These are phyloP conservation scores for Pythium rhizo-oryzae DNA, from an alignment of 352 stramenopile species.

Conservation along the genomic window DNA sequence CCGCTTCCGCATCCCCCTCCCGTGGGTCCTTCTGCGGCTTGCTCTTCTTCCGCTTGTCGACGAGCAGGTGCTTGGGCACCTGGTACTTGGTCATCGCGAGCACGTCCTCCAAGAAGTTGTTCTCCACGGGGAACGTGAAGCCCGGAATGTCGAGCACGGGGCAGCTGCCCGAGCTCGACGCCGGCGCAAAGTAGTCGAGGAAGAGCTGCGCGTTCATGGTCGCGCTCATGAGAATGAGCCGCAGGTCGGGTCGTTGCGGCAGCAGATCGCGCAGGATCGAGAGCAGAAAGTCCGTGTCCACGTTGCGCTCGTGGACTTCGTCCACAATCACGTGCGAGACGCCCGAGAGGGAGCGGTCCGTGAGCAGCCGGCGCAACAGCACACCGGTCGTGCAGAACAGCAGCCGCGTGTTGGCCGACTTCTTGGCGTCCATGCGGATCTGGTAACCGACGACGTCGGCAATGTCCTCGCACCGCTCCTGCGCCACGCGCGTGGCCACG, in stretches of 20 bases:
- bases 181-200: conserved; percentile 69
- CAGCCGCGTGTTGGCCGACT: conserved; percentile 87
- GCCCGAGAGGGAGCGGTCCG: conserved; percentile 83
- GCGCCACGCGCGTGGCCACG: conserved; percentile 94
- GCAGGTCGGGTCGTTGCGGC: conserved; percentile 71
- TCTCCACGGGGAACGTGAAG: conserved; percentile 83
- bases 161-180: conserved; percentile 23
- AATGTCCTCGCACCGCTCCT: conserved; percentile 92
- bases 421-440: conserved; percentile 95
- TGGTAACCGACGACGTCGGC: conserved; percentile 93
- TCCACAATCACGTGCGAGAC: conserved; percentile 99
- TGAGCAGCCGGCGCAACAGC: conserved; percentile 92
- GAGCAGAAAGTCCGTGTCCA: conserved; percentile 97
- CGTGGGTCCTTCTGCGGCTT: neutral
- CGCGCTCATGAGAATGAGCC: conserved; percentile 97
- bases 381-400: conserved; percentile 97
- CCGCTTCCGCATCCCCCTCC: conserved; percentile 23
- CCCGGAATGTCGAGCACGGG: conserved; percentile 86
- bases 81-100: conserved; percentile 62
- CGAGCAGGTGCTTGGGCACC: conserved; percentile 58
- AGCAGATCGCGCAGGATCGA: conserved; percentile 90
- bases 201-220: conserved; percentile 94
- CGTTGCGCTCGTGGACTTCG: conserved; percentile 97
- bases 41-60: conserved; percentile 54
- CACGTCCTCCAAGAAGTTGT: conserved; percentile 82